phyloP scores from a whole-genome alignment of 1,284 basidiomycete genomes.

The Malassezia obtusa region DNA sequence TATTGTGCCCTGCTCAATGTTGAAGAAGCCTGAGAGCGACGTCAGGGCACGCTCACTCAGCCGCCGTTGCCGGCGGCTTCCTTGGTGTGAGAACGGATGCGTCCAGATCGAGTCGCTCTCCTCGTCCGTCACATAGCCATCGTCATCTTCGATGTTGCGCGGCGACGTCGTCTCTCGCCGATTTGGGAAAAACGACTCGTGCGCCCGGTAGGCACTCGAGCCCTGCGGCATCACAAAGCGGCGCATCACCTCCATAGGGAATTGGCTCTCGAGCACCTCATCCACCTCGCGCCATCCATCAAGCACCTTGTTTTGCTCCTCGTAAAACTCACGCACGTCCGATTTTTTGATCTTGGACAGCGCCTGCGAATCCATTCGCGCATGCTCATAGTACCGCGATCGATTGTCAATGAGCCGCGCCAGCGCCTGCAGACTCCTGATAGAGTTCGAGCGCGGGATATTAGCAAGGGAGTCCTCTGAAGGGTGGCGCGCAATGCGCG shows the following conservation, averaged over 20 bases:
- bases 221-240: constrained; percentile 22
- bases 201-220: neutral
- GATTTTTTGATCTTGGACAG: constrained; percentile 21
- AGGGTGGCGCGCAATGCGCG: neutral
- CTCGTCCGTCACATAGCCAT: constrained; percentile 29
- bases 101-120: constrained; percentile 17
- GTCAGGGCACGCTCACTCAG: constrained; percentile 17
- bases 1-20: neutral
- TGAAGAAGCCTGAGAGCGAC: constrained; percentile 10
- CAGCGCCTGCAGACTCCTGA: constrained; percentile 34
- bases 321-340: constrained; percentile 33
- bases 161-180: neutral
- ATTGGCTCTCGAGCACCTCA: constrained; percentile 43
- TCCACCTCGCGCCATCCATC: constrained; percentile 45
- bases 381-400: constrained; percentile 35
- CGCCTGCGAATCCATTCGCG: constrained; percentile 23
- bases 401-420: constrained; percentile 37
- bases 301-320: constrained; percentile 35
- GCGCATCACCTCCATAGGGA: constrained; percentile 42
- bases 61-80: constrained; percentile 10
- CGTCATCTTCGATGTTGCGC: constrained; percentile 19
- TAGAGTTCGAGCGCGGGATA: constrained; percentile 21
- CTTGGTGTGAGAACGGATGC: constrained; percentile 8
- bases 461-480: constrained; percentile 4
- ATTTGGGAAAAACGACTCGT: neutral